These are phyloP conservation scores for Gossypium trilobum DNA, from an alignment of 441 rosid species.

Conservation along the genomic window DNA sequence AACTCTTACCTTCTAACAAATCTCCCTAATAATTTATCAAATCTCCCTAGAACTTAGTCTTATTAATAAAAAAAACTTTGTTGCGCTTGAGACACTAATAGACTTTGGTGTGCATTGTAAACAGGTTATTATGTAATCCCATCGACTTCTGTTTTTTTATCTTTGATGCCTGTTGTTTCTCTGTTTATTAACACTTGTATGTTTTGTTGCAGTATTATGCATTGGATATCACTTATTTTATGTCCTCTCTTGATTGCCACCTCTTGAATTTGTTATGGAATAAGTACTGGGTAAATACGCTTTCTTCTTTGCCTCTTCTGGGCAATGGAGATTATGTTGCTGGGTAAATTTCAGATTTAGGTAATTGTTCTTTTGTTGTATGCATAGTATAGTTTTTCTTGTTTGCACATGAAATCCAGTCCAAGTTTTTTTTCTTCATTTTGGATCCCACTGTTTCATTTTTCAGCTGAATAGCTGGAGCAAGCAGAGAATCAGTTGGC, in stretches of 20 bases:
- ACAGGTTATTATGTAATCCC: constrained; percentile 42
- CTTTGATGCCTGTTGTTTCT: not conserved
- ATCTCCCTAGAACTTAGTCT: too few species aligned
- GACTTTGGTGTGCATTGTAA: constrained; percentile 79
- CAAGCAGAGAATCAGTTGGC: constrained; percentile 86
- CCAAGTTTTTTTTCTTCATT: constrained; percentile 4
- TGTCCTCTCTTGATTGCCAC: constrained; percentile 90
- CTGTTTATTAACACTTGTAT: constrained; percentile 17
- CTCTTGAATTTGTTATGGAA: constrained; percentile 94
- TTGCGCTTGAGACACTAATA: too few species aligned
- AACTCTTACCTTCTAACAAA: too few species aligned
- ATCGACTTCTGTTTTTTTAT: not conserved
- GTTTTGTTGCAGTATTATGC: constrained; percentile 61
- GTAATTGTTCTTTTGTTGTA: constrained; percentile 29
- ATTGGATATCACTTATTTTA: constrained; percentile 83
- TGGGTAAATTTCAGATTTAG: constrained; percentile 94
- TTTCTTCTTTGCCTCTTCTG: constrained; percentile 87
- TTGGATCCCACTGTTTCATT: constrained; percentile 15
- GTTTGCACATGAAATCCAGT: not conserved
- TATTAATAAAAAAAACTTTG: too few species aligned
- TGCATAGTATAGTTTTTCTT: not conserved
- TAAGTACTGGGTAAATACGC: constrained; percentile 95
- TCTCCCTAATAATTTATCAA: too few species aligned
- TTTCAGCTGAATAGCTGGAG: constrained; percentile 91
- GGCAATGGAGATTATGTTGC: constrained; percentile 97